phyloP scores from a whole-genome alignment of 2,329 filamentous ascomycete species.

The Epichloe sylvatica region DNA sequence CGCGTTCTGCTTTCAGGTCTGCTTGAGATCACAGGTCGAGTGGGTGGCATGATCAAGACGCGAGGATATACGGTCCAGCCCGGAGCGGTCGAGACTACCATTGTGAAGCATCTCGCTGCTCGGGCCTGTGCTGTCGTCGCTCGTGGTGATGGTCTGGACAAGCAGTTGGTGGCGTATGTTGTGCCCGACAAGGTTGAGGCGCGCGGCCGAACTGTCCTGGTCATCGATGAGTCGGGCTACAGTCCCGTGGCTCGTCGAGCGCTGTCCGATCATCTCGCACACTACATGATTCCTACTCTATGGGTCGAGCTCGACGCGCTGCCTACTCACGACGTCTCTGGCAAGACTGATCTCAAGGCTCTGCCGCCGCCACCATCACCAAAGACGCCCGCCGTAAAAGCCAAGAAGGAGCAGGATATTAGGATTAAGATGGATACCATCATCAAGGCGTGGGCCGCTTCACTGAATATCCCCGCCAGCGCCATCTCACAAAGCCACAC shows the following conservation, averaged over 20 bases:
- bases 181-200: conserved; percentile 50
- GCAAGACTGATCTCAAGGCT: conserved; percentile 61
- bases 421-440: conserved; percentile 54
- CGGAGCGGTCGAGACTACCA: conserved; percentile 60
- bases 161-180: conserved; percentile 64
- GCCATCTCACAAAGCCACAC: conserved; percentile 56
- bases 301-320: conserved; percentile 62
- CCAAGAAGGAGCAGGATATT: conserved; percentile 40
- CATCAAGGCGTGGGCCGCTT: conserved; percentile 56
- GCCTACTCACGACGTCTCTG: conserved; percentile 65
- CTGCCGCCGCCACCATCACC: conserved; percentile 51
- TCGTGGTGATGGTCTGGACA: conserved; percentile 62
- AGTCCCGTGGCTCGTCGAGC: conserved; percentile 54
- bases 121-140: conserved; percentile 57
- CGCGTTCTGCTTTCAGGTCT: conserved; percentile 52
- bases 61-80: conserved; percentile 68
- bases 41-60: conserved; percentile 70
- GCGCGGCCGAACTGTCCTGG: conserved; percentile 43
- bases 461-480: conserved; percentile 48
- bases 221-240: conserved; percentile 57
- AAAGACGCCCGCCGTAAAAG: conserved; percentile 25
- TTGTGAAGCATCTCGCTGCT: conserved; percentile 55
- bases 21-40: conserved; percentile 62
- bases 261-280: conserved; percentile 53
- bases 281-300: conserved; percentile 70